phyloP scores from a whole-genome alignment of 2,329 filamentous ascomycete species.

The Exophiala sp. region DNA sequence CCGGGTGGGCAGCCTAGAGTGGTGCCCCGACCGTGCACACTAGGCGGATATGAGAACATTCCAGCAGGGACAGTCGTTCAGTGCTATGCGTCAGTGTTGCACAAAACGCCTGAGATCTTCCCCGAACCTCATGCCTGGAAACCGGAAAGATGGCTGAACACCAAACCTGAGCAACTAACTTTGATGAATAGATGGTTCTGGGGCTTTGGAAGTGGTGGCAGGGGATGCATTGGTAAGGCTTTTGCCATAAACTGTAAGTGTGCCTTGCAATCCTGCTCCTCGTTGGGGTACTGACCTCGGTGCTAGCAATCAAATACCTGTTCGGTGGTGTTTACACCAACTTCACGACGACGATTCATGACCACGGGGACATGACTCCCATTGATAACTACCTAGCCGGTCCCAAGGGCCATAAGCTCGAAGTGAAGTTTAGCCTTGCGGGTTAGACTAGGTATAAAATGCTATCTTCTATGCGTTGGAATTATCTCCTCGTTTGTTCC shows the following conservation, averaged over 20 bases:
- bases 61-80: constrained; percentile 42
- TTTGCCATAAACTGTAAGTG: constrained; percentile 43
- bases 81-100: constrained; percentile 50
- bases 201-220: constrained; percentile 46
- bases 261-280: not conserved
- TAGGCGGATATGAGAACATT: constrained; percentile 40
- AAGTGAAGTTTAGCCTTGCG: constrained; percentile 47
- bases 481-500: too few species aligned
- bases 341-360: constrained; percentile 56
- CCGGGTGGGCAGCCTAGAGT: constrained; percentile 59
- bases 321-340: constrained; percentile 67
- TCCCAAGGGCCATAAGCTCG: constrained; percentile 54
- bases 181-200: constrained; percentile 47
- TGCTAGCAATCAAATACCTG: constrained; percentile 66
- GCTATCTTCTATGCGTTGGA: too few species aligned
- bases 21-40: constrained; percentile 34
- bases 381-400: constrained; percentile 61
- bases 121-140: constrained; percentile 45
- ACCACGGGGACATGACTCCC: constrained; percentile 61
- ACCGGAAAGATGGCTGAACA: constrained; percentile 46
- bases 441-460: too few species aligned
- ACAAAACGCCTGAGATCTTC: constrained; percentile 47
- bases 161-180: constrained; percentile 31
- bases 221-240: constrained; percentile 48
- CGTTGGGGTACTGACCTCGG: not conserved